A percentile compares a stretch with the other conserved stretches of the same genome.
Conservation (phyloP, 768 basidiomycete species). For the Fibroporia radiculosa region DNA sequence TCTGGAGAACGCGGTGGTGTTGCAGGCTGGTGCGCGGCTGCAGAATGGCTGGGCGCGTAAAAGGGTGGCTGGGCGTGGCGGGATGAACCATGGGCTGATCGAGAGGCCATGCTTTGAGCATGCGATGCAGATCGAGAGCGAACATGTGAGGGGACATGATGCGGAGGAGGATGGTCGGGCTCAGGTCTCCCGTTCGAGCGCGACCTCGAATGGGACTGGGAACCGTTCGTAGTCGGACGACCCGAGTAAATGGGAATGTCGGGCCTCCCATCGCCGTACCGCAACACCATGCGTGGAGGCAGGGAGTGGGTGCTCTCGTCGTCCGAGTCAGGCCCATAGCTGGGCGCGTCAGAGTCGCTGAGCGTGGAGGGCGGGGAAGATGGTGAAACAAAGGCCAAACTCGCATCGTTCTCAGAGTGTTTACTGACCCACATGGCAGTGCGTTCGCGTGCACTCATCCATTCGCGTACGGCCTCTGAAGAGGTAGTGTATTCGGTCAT, state of each 20-base stretch:
- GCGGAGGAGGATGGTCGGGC: neutral
- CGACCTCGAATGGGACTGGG: neutral
- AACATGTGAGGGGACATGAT: conserved; percentile 3
- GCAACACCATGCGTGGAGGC: conserved; percentile 68
- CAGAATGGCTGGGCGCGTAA: conserved; percentile 17
- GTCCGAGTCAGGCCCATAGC: conserved; percentile 30
- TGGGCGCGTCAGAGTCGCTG: conserved; percentile 25
- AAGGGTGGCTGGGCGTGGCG: conserved; percentile 20
- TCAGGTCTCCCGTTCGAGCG: conserved; percentile 1
- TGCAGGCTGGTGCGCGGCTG: conserved; percentile 7
- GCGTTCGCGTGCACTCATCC: conserved; percentile 50
- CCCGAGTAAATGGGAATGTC: conserved; percentile 55
- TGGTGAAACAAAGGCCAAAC: conserved; percentile 8
- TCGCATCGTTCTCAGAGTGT: conserved; percentile 20
- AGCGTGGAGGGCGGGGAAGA: conserved; percentile 17
- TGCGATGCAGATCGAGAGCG: conserved; percentile 13
- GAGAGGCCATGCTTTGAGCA: conserved; percentile 7
- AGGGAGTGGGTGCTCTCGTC: conserved; percentile 35
- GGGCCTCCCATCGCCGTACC: conserved; percentile 55
- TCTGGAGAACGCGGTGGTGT: conserved; percentile 21
- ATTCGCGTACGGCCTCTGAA: conserved; percentile 51
- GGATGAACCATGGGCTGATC: conserved; percentile 3
- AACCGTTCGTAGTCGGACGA: neutral
- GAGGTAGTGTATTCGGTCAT: conserved; percentile 65
- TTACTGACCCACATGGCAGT: conserved; percentile 58